A percentile compares a stretch with the other conserved stretches of the same genome.
phyloP scores from a whole-genome alignment of 2,329 filamentous ascomycete genomes.

The Ramichloridium luteum region DNA sequence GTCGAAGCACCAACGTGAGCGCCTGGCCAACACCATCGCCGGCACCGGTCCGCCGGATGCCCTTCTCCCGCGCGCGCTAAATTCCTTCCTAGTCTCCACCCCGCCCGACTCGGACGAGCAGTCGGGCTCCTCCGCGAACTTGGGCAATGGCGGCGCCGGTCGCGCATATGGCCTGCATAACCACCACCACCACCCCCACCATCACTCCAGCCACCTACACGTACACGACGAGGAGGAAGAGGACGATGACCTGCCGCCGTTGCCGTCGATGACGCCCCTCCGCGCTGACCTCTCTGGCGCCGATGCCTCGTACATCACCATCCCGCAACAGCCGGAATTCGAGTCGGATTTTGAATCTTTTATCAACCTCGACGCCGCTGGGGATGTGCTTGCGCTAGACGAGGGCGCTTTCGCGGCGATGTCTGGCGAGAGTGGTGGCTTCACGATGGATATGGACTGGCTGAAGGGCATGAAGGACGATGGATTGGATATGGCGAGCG shows the following conservation, averaged over 20 bases:
- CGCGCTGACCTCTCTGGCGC: not conserved
- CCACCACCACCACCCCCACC: constrained; percentile 3
- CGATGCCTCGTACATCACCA: not conserved
- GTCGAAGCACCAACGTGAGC: not conserved
- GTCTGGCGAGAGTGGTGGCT: constrained; percentile 23
- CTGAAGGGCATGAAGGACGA: constrained; percentile 23
- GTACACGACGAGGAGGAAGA: too few relatives aligned
- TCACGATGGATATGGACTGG: constrained; percentile 26
- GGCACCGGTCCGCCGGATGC: constrained; percentile 27
- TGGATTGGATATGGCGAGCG: too few relatives aligned
- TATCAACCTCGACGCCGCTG: constrained; percentile 26
- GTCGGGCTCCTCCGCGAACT: not conserved
- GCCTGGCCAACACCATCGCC: not conserved
- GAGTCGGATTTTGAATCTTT: constrained; percentile 27
- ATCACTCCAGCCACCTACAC: too few relatives aligned
- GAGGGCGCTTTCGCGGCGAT: constrained; percentile 24
- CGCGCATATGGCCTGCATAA: not conserved
- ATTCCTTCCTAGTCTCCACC: constrained; percentile 39
- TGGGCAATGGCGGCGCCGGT: not conserved
- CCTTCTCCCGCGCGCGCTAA: constrained; percentile 35
- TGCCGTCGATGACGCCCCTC: not conserved
- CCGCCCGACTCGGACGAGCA: constrained; percentile 31
- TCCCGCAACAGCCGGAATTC: constrained; percentile 11
- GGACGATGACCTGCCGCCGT: not conserved
- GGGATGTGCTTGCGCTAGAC: constrained; percentile 23